phyloP scores from a whole-genome alignment of 768 basidiomycete genomes.

The Amanita pallidorosea region DNA sequence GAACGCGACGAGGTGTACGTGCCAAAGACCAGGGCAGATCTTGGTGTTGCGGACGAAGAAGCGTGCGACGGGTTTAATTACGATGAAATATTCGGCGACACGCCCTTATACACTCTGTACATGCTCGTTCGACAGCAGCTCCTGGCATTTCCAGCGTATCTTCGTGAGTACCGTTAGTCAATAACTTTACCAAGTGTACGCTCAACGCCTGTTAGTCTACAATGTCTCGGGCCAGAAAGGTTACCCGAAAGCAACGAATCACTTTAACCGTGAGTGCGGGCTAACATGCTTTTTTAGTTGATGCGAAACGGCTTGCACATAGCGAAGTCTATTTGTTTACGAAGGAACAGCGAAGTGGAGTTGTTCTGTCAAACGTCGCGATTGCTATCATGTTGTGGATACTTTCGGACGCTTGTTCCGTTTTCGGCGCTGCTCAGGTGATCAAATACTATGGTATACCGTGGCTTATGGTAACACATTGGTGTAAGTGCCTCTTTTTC shows the following conservation, averaged over 20 bases:
- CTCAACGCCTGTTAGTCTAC: conserved; percentile 28
- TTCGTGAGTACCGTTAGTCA: conserved; percentile 25
- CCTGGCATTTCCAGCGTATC: conserved; percentile 51
- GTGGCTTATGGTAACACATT: conserved; percentile 46
- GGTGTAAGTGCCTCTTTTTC: conserved; percentile 26
- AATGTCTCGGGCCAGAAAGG: conserved; percentile 53
- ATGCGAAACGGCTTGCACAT: conserved; percentile 1
- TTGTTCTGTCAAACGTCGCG: conserved; percentile 50
- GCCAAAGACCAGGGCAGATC: conserved; percentile 46
- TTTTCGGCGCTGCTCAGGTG: conserved; percentile 28
- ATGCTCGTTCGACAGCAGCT: conserved; percentile 47
- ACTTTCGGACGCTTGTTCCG: conserved; percentile 22
- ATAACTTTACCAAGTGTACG: neutral
- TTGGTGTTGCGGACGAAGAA: conserved; percentile 34
- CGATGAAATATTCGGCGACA: conserved; percentile 48
- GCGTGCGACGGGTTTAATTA: conserved; percentile 28
- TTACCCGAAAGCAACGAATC: conserved; percentile 56
- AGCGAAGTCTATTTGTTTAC: conserved; percentile 54
- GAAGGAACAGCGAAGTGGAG: conserved; percentile 35
- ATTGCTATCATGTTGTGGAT: conserved; percentile 35
- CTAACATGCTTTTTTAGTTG: neutral
- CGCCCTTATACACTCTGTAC: conserved; percentile 47
- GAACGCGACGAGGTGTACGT: conserved; percentile 50
- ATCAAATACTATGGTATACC: conserved; percentile 41
- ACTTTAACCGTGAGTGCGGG: conserved; percentile 43